Conservation (phyloP, 2,329 filamentous ascomycete species). For the Cercospora citrullina region DNA sequence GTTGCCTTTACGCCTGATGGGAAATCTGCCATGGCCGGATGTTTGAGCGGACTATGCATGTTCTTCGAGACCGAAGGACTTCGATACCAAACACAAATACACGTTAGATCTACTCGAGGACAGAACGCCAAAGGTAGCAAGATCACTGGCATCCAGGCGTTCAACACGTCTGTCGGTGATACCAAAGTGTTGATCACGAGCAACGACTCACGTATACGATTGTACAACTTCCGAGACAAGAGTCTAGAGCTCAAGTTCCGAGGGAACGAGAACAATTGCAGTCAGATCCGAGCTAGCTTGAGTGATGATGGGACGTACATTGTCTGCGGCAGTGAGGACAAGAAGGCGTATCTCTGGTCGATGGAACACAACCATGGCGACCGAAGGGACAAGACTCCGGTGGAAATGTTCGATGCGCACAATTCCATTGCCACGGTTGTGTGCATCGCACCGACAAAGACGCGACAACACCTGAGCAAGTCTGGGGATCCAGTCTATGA, state of each 20-base stretch:
- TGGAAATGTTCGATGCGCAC: slow-evolving; percentile 90
- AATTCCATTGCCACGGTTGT: slow-evolving; percentile 86
- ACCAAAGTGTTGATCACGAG: slow-evolving; percentile 87
- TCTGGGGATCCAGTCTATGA: slow-evolving; percentile 95
- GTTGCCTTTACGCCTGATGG: slow-evolving; percentile 93
- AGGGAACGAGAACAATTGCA: slow-evolving; percentile 84
- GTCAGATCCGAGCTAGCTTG: slow-evolving; percentile 86
- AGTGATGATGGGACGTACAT: slow-evolving; percentile 84
- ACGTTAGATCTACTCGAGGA: slow-evolving; percentile 87
- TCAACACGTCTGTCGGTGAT: slow-evolving; percentile 61
- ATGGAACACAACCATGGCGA: slow-evolving; percentile 60
- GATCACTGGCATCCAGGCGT: slow-evolving; percentile 88
- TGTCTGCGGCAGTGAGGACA: slow-evolving; percentile 90
- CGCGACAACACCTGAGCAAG: slow-evolving; percentile 72
- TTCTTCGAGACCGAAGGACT: slow-evolving; percentile 93
- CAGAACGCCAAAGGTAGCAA: slow-evolving; percentile 97
- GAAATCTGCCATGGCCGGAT: slow-evolving; percentile 83
- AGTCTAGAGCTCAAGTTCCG: slow-evolving; percentile 85
- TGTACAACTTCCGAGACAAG: slow-evolving; percentile 87
- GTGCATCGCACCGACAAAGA: slow-evolving; percentile 76
- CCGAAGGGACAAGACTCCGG: slow-evolving; percentile 74
- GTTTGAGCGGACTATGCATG: slow-evolving; percentile 78
- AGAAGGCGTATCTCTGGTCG: slow-evolving; percentile 88
- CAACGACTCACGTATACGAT: slow-evolving; percentile 86
- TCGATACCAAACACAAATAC: slow-evolving; percentile 79